Evolutionary conservation across 306 rosid species (phyloP).

Genomic region (Citrullus amarus): DNA sequence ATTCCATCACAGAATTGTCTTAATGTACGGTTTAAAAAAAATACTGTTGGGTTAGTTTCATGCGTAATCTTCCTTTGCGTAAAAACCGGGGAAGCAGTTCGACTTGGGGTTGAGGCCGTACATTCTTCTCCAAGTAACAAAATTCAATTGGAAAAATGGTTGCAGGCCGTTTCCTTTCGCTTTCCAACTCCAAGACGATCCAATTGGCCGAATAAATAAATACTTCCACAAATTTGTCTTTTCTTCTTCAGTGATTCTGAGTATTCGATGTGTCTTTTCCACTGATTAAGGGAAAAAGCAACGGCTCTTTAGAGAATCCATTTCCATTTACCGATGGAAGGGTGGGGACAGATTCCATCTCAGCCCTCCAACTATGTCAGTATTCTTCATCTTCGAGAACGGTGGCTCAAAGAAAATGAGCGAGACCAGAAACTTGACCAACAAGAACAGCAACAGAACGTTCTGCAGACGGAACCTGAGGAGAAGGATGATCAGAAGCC

Average conservation of each 20-base stretch:
- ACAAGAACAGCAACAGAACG: background rate
- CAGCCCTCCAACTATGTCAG: slow-evolving; percentile 52
- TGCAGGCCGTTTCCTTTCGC: background rate
- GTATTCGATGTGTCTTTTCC: background rate
- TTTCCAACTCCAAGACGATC: background rate
- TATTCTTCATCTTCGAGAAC: slow-evolving; percentile 38
- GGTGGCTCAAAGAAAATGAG: slow-evolving; percentile 36
- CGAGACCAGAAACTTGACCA: background rate
- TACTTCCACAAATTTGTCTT: background rate
- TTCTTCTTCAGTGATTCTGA: background rate
- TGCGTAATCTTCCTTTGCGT: background rate
- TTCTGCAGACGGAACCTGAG: slow-evolving; percentile 1
- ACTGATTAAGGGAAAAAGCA: background rate
- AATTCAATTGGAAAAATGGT: background rate
- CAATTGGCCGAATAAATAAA: background rate
- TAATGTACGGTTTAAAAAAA: no score
- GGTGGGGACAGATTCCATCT: slow-evolving; percentile 6
- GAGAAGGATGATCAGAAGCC: background rate
- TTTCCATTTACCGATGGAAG: slow-evolving; percentile 12
- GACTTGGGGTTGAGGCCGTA: background rate
- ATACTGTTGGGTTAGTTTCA: background rate
- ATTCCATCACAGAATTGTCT: no score
- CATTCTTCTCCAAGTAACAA: background rate
- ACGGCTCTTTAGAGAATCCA: background rate
- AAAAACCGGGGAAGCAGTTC: background rate